These are phyloP conservation scores for Conoideocrella luteorostrata DNA, from an alignment of 2,329 filamentous ascomycete genomes.

Conservation along the genomic window DNA sequence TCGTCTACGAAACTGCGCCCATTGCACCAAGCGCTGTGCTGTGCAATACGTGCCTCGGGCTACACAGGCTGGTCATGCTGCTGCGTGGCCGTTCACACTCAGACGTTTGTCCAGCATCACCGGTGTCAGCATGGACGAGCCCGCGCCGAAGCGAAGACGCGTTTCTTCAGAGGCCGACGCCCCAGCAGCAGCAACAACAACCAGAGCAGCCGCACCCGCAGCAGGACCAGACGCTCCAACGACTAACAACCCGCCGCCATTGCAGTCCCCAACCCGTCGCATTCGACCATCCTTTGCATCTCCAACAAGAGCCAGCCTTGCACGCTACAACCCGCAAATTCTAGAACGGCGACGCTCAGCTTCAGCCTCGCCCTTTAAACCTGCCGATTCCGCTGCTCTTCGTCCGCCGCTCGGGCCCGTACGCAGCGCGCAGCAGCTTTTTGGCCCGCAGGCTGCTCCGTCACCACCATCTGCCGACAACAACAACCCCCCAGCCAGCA, in stretches of 20 bases:
- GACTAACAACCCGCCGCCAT: slow-evolving; percentile 6
- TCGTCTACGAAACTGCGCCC: too few relatives aligned
- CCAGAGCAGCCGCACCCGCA: background rate
- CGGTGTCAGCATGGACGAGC: slow-evolving; percentile 38
- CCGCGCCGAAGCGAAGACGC: slow-evolving; percentile 47
- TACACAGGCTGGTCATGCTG: slow-evolving; percentile 3
- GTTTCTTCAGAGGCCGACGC: slow-evolving; percentile 9
- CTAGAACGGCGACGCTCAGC: slow-evolving; percentile 38
- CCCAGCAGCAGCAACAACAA: background rate
- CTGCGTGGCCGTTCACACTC: background rate
- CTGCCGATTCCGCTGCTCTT: slow-evolving; percentile 12
- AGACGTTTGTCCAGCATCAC: background rate
- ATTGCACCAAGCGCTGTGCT: background rate
- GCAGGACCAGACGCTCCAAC: background rate
- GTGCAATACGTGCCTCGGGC: background rate
- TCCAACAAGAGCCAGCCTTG: slow-evolving; percentile 59
- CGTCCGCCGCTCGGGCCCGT: background rate
- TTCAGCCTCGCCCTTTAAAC: slow-evolving; percentile 25
- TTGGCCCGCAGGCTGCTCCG: background rate
- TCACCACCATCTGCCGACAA: background rate
- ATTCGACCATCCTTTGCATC: slow-evolving; percentile 55
- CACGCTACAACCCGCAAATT: slow-evolving; percentile 54
- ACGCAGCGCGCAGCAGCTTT: slow-evolving; percentile 2
- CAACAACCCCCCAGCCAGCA: slow-evolving; percentile 17
- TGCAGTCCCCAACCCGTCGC: slow-evolving; percentile 16